Conservation (phyloP, 2,329 filamentous ascomycete genomes). For the Penicillium vulpinum region DNA sequence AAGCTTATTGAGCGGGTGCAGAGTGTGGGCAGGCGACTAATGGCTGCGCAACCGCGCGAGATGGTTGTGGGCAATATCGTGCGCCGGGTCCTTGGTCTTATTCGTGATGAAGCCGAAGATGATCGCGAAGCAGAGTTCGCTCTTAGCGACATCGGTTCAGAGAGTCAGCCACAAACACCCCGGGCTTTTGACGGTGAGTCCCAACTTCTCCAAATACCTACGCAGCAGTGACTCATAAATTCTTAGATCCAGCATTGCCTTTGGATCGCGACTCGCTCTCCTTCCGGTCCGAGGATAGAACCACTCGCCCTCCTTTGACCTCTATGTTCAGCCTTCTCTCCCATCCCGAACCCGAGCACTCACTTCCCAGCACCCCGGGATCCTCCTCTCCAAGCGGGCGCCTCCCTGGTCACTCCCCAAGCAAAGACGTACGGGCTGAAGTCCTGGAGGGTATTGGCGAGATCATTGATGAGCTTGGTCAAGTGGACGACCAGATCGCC, state of each 20-base stretch:
- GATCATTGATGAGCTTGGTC: constrained; percentile 90
- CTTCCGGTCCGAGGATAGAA: constrained; percentile 34
- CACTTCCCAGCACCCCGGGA: constrained; percentile 41
- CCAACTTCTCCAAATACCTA: neutral
- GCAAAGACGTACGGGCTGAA: constrained; percentile 77
- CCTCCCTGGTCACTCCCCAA: constrained; percentile 29
- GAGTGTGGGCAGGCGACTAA: constrained; percentile 73
- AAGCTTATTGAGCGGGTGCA: constrained; percentile 79
- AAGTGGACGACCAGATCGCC: constrained; percentile 91
- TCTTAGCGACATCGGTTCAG: constrained; percentile 61
- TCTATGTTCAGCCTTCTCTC: constrained; percentile 89
- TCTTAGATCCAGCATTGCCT: constrained; percentile 30
- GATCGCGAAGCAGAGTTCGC: constrained; percentile 66
- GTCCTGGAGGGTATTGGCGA: constrained; percentile 93
- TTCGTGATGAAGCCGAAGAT: constrained; percentile 86
- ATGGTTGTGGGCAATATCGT: constrained; percentile 94
- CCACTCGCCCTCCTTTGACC: constrained; percentile 60
- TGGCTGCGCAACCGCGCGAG: constrained; percentile 82
- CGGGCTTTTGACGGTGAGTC: constrained; percentile 37
- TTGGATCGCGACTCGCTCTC: constrained; percentile 30
- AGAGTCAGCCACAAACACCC: constrained; percentile 50
- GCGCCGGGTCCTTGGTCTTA: constrained; percentile 81
- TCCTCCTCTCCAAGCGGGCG: constrained; percentile 38
- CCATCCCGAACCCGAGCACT: constrained; percentile 54
- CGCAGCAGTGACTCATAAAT: constrained; percentile 13